Conservation (phyloP, 371 early-diverging fungal species). For the Dichotomocladium elegans region DNA sequence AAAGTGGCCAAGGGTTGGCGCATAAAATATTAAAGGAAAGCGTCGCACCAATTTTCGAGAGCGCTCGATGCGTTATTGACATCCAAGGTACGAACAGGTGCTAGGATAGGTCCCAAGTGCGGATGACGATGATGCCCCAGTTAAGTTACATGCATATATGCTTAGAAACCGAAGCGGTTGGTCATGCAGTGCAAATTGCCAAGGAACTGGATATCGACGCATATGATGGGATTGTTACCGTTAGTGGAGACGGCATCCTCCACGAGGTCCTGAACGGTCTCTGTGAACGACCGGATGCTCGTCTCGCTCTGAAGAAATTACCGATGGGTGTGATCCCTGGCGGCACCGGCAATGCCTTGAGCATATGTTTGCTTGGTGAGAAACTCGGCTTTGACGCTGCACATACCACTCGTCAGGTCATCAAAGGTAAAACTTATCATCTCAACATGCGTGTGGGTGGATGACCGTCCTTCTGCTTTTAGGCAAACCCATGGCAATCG, state of each 20-base stretch:
- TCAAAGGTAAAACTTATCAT: constrained; percentile 53
- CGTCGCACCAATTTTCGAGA: constrained; percentile 62
- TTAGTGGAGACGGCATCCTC: constrained; percentile 80
- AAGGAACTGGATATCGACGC: constrained; percentile 46
- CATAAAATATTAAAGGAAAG: constrained; percentile 50
- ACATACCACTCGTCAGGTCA: constrained; percentile 48
- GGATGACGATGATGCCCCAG: no score
- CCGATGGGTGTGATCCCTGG: constrained; percentile 67
- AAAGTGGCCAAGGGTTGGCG: constrained; percentile 71
- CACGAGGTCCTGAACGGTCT: constrained; percentile 81
- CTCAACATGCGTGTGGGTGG: no score
- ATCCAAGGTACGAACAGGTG: constrained; percentile 42
- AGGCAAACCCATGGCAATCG: constrained; percentile 46
- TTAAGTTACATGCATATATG: no score
- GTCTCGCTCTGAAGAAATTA: constrained; percentile 43
- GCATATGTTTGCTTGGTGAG: constrained; percentile 53
- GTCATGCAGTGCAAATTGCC: constrained; percentile 68
- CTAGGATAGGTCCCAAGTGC: not conserved
- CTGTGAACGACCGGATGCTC: constrained; percentile 61
- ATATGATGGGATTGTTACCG: constrained; percentile 61
- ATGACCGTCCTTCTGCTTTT: not conserved
- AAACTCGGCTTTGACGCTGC: constrained; percentile 44
- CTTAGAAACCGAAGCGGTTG: constrained; percentile 57
- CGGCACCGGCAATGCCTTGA: constrained; percentile 60
- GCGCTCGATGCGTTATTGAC: constrained; percentile 58